Evolutionary conservation across 164 flowering plant species (phyloP).

Genomic region (Piper longum): DNA sequence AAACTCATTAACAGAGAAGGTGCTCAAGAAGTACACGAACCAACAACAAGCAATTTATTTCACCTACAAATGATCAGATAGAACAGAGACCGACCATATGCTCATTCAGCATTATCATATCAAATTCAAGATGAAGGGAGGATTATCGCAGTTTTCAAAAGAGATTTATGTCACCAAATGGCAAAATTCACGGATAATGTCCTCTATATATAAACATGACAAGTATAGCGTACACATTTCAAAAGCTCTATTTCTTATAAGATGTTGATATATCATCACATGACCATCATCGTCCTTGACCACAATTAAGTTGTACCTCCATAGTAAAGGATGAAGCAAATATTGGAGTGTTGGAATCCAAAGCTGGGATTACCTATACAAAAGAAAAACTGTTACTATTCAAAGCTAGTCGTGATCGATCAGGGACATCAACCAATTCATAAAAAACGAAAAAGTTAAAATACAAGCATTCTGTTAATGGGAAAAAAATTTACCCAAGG

Average conservation of each 20-base stretch:
- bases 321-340: conserved; percentile 96
- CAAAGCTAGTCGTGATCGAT: background rate
- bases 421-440: background rate
- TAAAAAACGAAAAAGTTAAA: background rate
- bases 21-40: background rate
- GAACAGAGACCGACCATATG: conserved; percentile 9
- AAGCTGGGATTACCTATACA: conserved; percentile 84
- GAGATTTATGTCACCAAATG: too few species aligned
- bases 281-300: too few species aligned
- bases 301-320: conserved; percentile 50
- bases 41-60: conserved; percentile 8
- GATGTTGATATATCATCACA: too few species aligned
- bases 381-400: background rate
- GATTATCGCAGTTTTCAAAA: background rate
- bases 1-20: background rate
- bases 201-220: too few species aligned
- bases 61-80: background rate
- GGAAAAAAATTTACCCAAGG: conserved; percentile 94
- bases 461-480: background rate
- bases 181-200: conserved; percentile 12
- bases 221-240: too few species aligned
- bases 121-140: conserved; percentile 1
- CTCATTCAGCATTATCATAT: background rate
- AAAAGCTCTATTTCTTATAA: too few species aligned
- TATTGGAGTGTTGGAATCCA: conserved; percentile 82